Conservation (phyloP, 2,329 filamentous ascomycete species). For the Dactylellina drechsleri region DNA sequence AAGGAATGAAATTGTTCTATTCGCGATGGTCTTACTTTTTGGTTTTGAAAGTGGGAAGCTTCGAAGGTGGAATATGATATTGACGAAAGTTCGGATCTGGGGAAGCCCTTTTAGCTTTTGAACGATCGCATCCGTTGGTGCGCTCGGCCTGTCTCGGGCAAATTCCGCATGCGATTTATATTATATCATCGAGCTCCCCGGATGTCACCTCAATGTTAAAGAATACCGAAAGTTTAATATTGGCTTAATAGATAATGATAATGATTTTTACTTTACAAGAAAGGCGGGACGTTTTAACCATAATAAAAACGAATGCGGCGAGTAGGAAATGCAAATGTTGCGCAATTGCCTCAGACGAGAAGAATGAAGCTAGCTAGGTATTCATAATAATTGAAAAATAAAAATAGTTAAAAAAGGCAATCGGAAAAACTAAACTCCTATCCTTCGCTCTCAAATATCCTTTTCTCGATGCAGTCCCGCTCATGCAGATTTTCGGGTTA, state of each 20-base stretch:
- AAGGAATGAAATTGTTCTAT: not conserved
- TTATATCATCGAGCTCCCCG: not conserved
- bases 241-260: not conserved
- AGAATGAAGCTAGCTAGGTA: constrained; percentile 9
- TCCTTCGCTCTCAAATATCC: constrained; percentile 2
- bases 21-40: not conserved
- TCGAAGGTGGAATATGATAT: constrained; percentile 2
- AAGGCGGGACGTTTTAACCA: not conserved
- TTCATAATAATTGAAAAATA: constrained; percentile 2
- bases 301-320: not conserved
- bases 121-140: constrained; percentile 21
- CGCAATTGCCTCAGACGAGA: not conserved
- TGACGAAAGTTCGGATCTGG: constrained; percentile 35
- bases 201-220: not conserved
- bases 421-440: constrained; percentile 10
- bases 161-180: constrained; percentile 15
- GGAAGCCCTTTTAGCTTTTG: constrained; percentile 29
- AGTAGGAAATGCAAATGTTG: not conserved
- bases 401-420: not conserved
- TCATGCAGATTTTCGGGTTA: constrained; percentile 1
- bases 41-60: not conserved
- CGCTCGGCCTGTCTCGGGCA: constrained; percentile 19
- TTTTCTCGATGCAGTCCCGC: constrained; percentile 9
- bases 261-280: constrained; percentile 26
- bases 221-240: not conserved